These are phyloP conservation scores for Verticillium tricorpus DNA, from an alignment of 2,329 filamentous ascomycete genomes.

Conservation along the genomic window DNA sequence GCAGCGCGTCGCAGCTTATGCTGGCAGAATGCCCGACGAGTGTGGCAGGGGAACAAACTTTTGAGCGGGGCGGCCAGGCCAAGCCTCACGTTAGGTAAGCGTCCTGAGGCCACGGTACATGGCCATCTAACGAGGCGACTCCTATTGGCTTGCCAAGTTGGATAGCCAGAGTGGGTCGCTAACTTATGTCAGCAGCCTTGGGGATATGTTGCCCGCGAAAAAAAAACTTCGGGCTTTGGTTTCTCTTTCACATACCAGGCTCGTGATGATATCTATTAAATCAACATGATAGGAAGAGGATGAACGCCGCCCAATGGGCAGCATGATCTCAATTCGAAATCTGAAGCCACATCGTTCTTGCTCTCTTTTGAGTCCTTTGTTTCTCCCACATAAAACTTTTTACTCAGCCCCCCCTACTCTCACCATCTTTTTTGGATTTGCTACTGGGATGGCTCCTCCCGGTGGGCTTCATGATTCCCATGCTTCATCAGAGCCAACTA, in stretches of 20 bases:
- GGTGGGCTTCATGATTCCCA: no score
- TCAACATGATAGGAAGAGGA: slow-evolving; percentile 66
- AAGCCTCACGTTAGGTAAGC: neutral
- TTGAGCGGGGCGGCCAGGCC: neutral
- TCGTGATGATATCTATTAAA: slow-evolving; percentile 56
- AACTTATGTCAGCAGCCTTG: neutral
- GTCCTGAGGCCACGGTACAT: neutral
- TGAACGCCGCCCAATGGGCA: slow-evolving; percentile 50
- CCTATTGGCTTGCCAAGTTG: neutral
- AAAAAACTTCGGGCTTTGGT: slow-evolving; percentile 13
- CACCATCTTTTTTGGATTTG: no score
- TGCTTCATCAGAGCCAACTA: no score
- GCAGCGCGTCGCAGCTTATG: neutral
- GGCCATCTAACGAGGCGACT: neutral
- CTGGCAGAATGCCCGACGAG: neutral
- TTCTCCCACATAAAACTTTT: no score
- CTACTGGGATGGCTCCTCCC: no score
- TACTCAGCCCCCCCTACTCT: no score
- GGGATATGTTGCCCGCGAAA: neutral
- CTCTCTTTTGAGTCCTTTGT: slow-evolving; percentile 5
- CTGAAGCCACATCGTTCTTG: slow-evolving; percentile 46
- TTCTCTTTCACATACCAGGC: slow-evolving; percentile 36
- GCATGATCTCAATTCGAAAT: slow-evolving; percentile 60
- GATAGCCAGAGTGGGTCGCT: neutral
- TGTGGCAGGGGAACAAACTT: neutral